These are phyloP conservation scores for Xerocomus minutiporus DNA, from an alignment of 1,284 basidiomycete genomes.

Conservation along the genomic window DNA sequence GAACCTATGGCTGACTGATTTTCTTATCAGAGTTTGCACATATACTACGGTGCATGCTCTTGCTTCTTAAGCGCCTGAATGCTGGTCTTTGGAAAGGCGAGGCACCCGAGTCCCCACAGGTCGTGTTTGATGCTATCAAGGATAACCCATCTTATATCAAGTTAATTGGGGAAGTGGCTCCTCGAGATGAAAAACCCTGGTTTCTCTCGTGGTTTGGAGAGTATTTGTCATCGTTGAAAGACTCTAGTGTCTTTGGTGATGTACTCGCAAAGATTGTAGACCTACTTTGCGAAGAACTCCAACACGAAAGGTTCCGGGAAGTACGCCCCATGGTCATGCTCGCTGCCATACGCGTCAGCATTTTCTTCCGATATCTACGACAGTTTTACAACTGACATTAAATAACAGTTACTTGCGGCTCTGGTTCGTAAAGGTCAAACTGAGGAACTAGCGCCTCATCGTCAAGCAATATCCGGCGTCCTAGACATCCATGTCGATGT, in stretches of 20 bases:
- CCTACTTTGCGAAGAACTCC: constrained; percentile 72
- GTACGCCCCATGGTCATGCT: constrained; percentile 57
- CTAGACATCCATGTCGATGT: constrained; percentile 56
- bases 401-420: constrained; percentile 24
- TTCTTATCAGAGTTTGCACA: constrained; percentile 54
- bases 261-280: constrained; percentile 67
- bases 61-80: constrained; percentile 51
- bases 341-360: constrained; percentile 58
- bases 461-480: constrained; percentile 36
- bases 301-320: constrained; percentile 64
- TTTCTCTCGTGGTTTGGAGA: constrained; percentile 54
- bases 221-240: constrained; percentile 52
- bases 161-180: constrained; percentile 41
- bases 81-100: constrained; percentile 64
- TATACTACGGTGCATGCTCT: constrained; percentile 57
- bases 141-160: constrained; percentile 64
- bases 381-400: constrained; percentile 14
- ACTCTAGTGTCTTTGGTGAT: constrained; percentile 52
- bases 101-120: constrained; percentile 61
- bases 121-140: constrained; percentile 78
- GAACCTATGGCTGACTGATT: not conserved
- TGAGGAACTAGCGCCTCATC: constrained; percentile 31
- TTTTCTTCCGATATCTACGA: constrained; percentile 1
- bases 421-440: constrained; percentile 33
- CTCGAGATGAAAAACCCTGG: constrained; percentile 39